phyloP scores from a whole-genome alignment of 805 yeast species.

The Citeromyces matritensis region DNA sequence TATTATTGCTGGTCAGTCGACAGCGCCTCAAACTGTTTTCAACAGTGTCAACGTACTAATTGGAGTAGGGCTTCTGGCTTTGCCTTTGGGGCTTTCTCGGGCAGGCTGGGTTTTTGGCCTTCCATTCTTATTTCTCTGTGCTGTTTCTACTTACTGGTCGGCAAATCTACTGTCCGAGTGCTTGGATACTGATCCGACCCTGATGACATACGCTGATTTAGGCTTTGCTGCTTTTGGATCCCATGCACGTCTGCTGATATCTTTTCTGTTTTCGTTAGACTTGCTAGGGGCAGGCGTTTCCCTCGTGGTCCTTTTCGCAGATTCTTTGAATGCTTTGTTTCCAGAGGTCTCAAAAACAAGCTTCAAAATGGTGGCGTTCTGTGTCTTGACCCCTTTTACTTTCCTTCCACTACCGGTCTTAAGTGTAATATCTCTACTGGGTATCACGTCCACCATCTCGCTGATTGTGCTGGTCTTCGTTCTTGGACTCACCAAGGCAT shows the following conservation, averaged over 20 bases:
- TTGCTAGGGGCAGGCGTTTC: slow-evolving; percentile 46
- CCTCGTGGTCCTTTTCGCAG: slow-evolving; percentile 43
- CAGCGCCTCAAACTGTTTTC: slow-evolving; percentile 64
- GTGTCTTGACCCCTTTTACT: slow-evolving; percentile 25
- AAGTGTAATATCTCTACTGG: slow-evolving; percentile 53
- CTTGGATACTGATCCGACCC: slow-evolving; percentile 18
- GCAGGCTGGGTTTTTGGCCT: slow-evolving; percentile 54
- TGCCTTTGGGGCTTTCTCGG: slow-evolving; percentile 53
- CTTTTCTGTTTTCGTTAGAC: slow-evolving; percentile 37
- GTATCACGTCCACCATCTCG: slow-evolving; percentile 55
- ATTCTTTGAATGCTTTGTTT: slow-evolving; percentile 35
- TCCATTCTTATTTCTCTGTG: slow-evolving; percentile 23
- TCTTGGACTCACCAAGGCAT: slow-evolving; percentile 47
- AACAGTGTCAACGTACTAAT: slow-evolving; percentile 65
- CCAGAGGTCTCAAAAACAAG: slow-evolving; percentile 20
- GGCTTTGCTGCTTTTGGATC: slow-evolving; percentile 35
- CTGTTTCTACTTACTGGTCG: slow-evolving; percentile 33
- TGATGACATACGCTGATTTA: slow-evolving; percentile 45
- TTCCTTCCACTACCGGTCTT: slow-evolving; percentile 63
- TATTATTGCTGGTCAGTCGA: slow-evolving; percentile 68
- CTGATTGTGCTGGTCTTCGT: slow-evolving; percentile 41
- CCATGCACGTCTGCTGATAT: slow-evolving; percentile 23
- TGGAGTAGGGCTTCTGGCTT: slow-evolving; percentile 62
- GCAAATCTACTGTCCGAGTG: slow-evolving; percentile 42
- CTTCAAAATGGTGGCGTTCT: slow-evolving; percentile 26